These are phyloP conservation scores for Zygosaccharomyces lentus DNA, from an alignment of 805 yeast genomes.

Conservation along the genomic window DNA sequence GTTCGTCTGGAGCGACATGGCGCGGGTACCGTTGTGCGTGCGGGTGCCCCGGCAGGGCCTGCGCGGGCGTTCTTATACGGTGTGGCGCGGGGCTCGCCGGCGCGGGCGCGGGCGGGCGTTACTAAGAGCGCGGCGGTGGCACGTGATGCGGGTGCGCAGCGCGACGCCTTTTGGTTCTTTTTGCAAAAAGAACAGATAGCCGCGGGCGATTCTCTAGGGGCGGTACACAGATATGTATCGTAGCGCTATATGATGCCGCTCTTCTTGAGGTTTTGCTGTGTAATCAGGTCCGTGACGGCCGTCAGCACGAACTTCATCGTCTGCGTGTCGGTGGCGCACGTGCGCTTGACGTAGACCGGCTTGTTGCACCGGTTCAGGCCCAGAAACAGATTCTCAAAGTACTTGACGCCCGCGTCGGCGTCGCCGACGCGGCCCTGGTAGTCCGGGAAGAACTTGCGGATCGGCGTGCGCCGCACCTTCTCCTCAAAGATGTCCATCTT, in stretches of 20 bases:
- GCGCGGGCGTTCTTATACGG: no score
- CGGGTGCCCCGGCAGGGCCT: no score
- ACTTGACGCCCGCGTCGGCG: constrained; percentile 61
- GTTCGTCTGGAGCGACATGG: constrained; percentile 67
- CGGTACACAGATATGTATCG: no score
- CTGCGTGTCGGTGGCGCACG: constrained; percentile 91
- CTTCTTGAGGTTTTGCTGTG: constrained; percentile 73
- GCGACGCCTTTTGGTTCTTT: no score
- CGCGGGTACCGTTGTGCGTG: background rate
- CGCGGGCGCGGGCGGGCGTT: background rate
- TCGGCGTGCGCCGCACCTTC: constrained; percentile 62
- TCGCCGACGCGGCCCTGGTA: constrained; percentile 63
- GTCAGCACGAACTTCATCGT: constrained; percentile 86
- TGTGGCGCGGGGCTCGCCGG: no score
- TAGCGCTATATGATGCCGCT: constrained; percentile 59
- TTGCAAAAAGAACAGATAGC: no score
- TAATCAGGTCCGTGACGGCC: constrained; percentile 88
- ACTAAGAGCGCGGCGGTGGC: background rate
- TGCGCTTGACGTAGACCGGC: constrained; percentile 85
- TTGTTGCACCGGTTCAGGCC: constrained; percentile 56
- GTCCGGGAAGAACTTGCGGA: constrained; percentile 72
- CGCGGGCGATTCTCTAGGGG: no score
- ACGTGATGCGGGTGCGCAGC: no score
- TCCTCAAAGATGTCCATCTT: constrained; percentile 77
- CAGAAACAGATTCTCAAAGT: constrained; percentile 64